A percentile compares a stretch with the other conserved stretches of the same genome.
These are phyloP conservation scores for Sphaerostilbella broomeana DNA, from an alignment of 2,329 filamentous ascomycete genomes.

Conservation along the genomic window DNA sequence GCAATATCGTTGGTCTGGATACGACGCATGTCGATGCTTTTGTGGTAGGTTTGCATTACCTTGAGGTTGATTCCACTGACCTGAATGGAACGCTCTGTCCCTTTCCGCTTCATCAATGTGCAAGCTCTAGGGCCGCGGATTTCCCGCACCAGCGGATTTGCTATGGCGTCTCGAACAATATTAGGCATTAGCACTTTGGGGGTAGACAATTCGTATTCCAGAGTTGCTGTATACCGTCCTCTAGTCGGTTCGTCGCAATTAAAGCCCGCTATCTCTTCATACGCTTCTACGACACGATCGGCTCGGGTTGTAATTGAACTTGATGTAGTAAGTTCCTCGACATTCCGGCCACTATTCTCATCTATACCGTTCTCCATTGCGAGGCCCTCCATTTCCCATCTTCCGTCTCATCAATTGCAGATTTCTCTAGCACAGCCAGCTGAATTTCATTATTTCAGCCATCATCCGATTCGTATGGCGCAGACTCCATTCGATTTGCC, in stretches of 20 bases:
- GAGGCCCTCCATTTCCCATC: neutral
- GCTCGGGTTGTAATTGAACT: slow-evolving; percentile 46
- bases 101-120: slow-evolving; percentile 56
- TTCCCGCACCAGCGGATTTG: slow-evolving; percentile 77
- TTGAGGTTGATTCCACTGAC: slow-evolving; percentile 81
- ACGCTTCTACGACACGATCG: slow-evolving; percentile 56
- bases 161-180: slow-evolving; percentile 75
- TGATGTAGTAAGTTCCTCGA: slow-evolving; percentile 31
- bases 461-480: slow-evolving; percentile 88
- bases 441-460: slow-evolving; percentile 80
- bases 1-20: slow-evolving; percentile 91
- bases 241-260: slow-evolving; percentile 70
- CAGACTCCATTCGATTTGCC: slow-evolving; percentile 70
- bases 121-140: slow-evolving; percentile 71
- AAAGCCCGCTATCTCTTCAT: slow-evolving; percentile 66
- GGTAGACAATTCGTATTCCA: slow-evolving; percentile 72
- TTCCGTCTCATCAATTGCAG: slow-evolving; percentile 37
- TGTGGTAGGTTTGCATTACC: slow-evolving; percentile 83
- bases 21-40: slow-evolving; percentile 78
- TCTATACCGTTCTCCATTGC: slow-evolving; percentile 41
- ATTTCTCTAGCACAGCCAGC: slow-evolving; percentile 53
- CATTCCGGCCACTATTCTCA: slow-evolving; percentile 36
- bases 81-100: slow-evolving; percentile 57
- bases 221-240: slow-evolving; percentile 69
- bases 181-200: slow-evolving; percentile 92